Evolutionary conservation across 2,329 filamentous ascomycete genomes (phyloP).

Genomic region (Curvularia lunata): DNA sequence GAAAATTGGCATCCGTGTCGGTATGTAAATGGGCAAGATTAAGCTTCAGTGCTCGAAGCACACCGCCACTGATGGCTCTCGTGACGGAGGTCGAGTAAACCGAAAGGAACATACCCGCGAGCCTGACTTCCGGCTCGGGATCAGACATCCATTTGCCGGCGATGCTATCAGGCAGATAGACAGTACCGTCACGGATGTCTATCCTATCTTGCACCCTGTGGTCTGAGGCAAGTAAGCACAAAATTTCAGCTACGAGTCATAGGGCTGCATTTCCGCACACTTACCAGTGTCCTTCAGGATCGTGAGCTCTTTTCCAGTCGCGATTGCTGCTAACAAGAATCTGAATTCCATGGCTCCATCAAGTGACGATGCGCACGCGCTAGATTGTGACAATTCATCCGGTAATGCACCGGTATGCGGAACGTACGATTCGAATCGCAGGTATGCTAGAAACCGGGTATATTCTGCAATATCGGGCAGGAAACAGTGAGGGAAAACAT

Average conservation of each 20-base stretch:
- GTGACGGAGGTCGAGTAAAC: constrained; percentile 77
- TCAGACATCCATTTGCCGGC: constrained; percentile 50
- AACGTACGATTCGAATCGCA: constrained; percentile 45
- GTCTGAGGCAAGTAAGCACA: constrained; percentile 26
- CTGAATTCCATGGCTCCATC: constrained; percentile 38
- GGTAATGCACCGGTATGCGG: constrained; percentile 27
- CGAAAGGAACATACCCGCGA: constrained; percentile 81
- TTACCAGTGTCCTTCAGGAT: constrained; percentile 51
- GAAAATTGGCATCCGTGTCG: constrained; percentile 84
- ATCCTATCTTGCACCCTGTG: constrained; percentile 31
- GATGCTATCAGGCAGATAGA: constrained; percentile 59
- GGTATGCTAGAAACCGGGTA: constrained; percentile 47
- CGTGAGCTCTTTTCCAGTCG: constrained; percentile 56
- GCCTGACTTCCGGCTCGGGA: constrained; percentile 62
- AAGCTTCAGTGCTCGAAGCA: constrained; percentile 67
- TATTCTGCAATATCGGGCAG: constrained; percentile 50
- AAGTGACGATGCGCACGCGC: constrained; percentile 14
- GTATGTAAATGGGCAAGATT: constrained; percentile 76
- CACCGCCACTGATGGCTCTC: constrained; percentile 69
- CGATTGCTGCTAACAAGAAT: constrained; percentile 50
- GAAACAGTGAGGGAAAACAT: constrained; percentile 58
- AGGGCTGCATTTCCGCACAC: constrained; percentile 1
- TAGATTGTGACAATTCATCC: constrained; percentile 16
- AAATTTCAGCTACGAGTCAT: neutral
- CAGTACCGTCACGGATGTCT: constrained; percentile 46